Evolutionary conservation across 2,329 filamentous ascomycete genomes (phyloP), one percentile per base, ranked within the genome.

Genomic region (Epichloe sp.): DNA sequence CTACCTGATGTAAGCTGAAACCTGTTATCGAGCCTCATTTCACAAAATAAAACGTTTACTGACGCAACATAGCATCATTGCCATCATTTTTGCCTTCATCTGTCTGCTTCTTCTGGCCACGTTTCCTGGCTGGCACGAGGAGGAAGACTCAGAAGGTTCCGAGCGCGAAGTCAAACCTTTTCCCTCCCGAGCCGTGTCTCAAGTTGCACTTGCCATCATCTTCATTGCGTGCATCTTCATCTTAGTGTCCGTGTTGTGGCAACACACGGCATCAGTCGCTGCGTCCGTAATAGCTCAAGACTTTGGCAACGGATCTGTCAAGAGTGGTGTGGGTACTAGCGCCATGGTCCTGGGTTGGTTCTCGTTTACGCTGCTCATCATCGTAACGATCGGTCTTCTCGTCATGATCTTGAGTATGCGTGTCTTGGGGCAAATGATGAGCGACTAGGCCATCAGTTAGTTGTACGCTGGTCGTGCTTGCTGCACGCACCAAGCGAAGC

Each of bases 291-390:
- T 98, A 57, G 88, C 90, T 1, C 87, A 95, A 73, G 89, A 95
- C 63, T 80, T 96, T 58, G 90, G 85, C 37, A 96, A 96, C 66
- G 90, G 90, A 43, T 87, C 83, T 57, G 87, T 96, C 52, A 82
- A 78, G 65, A 88, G 84, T 52, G 90, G 90, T 36, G 88, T 96
- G 12, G 90, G 90, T n/a, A 90, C 88, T 47, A 87, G 85, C 40
- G 91, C 93, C 52, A 97, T 98, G 88, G 87, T 96, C 17, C 76
- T 98, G 63, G 93, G 93, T 53, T 98, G 93, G 93, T 97, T 98
- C 69, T 87, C 88, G 42, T 97, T 98, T 63, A 85, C 87, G 21
- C 69, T 97, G 49, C 76, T 98, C 57, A 95, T 98, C 60, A 85
- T 97, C 55, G 91, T 97, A 49, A 97, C 91, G 47, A 93, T 97